These are phyloP conservation scores for Talaromyces sp. DNA, from an alignment of 2,329 filamentous ascomycete species.

Conservation along the genomic window DNA sequence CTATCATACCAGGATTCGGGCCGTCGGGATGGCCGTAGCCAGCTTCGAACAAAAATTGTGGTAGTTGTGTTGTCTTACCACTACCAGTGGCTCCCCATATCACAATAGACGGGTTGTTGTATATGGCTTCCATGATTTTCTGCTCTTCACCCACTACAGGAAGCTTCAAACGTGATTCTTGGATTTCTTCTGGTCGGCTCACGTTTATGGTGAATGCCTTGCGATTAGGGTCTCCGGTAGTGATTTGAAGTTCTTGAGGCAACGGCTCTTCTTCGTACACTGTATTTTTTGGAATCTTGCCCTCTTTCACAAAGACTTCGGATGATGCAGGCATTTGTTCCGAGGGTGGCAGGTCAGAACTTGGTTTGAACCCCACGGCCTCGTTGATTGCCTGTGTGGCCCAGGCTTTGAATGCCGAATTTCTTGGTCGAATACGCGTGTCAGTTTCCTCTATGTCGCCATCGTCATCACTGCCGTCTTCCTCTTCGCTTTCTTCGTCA, in stretches of 20 bases:
- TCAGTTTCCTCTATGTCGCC: constrained; percentile 30
- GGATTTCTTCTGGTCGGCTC: constrained; percentile 64
- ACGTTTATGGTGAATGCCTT: constrained; percentile 74
- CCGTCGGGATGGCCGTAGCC: constrained; percentile 77
- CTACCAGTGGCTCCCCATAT: constrained; percentile 94
- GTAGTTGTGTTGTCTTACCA: constrained; percentile 95
- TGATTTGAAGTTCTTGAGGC: constrained; percentile 35
- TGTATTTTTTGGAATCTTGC: constrained; percentile 33
- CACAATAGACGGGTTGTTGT: constrained; percentile 84
- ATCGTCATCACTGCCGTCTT: constrained; percentile 20
- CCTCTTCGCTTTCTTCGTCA: constrained; percentile 19
- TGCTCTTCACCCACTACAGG: constrained; percentile 95
- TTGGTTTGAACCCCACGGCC: constrained; percentile 64
- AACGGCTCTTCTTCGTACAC: constrained; percentile 37
- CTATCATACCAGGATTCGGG: constrained; percentile 85
- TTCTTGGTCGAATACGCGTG: constrained; percentile 30
- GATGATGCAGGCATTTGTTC: constrained; percentile 23
- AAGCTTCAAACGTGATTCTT: constrained; percentile 70
- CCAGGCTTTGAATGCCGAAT: constrained; percentile 87
- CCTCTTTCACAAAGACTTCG: constrained; percentile 25
- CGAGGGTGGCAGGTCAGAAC: constrained; percentile 29
- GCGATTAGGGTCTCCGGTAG: constrained; percentile 47
- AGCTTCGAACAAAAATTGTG: constrained; percentile 91
- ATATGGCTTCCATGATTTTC: constrained; percentile 94
- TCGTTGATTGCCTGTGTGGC: constrained; percentile 81